A percentile compares a stretch with the other conserved stretches of the same genome.
Conservation (phyloP, 768 basidiomycete species). For the Mycena vulgaris region DNA sequence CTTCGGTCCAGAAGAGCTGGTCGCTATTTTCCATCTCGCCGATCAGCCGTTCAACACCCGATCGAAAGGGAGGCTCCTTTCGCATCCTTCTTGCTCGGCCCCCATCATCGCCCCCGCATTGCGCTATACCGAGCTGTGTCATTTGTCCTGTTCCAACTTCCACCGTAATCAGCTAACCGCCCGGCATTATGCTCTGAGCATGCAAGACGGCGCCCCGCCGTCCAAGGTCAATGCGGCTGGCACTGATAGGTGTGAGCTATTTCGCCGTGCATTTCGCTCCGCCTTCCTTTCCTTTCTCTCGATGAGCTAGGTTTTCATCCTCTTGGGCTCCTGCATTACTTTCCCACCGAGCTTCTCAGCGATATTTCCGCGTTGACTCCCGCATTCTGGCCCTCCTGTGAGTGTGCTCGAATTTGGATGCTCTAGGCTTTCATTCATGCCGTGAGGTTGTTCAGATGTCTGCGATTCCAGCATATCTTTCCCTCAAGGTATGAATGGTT, state of each 20-base stretch:
- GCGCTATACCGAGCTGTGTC: neutral
- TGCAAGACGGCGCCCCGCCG: neutral
- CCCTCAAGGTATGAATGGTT: too few relatives aligned
- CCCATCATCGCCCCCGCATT: slow-evolving; percentile 5
- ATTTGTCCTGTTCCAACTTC: slow-evolving; percentile 1
- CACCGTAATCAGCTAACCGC: slow-evolving; percentile 9
- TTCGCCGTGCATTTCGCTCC: slow-evolving; percentile 1
- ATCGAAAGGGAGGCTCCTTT: slow-evolving; percentile 3
- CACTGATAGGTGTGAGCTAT: slow-evolving; percentile 10
- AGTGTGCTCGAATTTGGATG: too few relatives aligned
- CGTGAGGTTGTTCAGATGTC: too few relatives aligned
- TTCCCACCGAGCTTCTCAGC: too few relatives aligned
- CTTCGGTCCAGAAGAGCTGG: slow-evolving; percentile 7
- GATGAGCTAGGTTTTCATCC: too few relatives aligned
- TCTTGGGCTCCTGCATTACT: too few relatives aligned
- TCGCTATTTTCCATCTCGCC: slow-evolving; percentile 8
- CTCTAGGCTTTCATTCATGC: too few relatives aligned
- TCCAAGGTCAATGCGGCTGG: slow-evolving; percentile 10
- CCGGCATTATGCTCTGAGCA: neutral
- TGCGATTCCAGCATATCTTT: too few relatives aligned
- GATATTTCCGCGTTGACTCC: too few relatives aligned
- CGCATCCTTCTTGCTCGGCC: slow-evolving; percentile 4
- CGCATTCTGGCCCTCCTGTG: too few relatives aligned
- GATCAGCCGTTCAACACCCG: slow-evolving; percentile 6
- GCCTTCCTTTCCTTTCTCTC: too few relatives aligned